These are phyloP conservation scores for Talaromyces sp. DNA, from an alignment of 2,329 filamentous ascomycete species.

Conservation along the genomic window DNA sequence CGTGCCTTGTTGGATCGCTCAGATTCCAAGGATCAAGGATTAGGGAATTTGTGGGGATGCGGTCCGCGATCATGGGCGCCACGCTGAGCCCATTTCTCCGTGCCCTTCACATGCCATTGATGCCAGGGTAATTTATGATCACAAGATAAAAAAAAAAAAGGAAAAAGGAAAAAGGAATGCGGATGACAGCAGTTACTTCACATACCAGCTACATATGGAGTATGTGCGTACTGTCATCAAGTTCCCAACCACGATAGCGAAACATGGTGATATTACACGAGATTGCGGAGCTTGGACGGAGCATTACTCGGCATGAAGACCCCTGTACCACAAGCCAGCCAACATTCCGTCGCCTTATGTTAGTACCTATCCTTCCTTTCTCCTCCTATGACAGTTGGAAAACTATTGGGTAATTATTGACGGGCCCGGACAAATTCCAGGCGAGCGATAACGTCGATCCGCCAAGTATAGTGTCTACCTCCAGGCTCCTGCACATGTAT, in stretches of 20 bases:
- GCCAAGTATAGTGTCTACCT: neutral
- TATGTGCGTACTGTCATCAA: neutral
- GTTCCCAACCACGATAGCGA: neutral
- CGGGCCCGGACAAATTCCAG: conserved; percentile 13
- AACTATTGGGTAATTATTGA: conserved; percentile 17
- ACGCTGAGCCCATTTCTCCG: conserved; percentile 11
- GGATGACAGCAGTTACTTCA: neutral
- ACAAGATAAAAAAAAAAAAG: too few relatives aligned
- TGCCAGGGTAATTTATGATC: neutral
- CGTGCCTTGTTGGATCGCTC: conserved; percentile 14
- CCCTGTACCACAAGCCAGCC: neutral
- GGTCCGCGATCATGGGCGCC: conserved; percentile 9
- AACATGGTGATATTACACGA: neutral
- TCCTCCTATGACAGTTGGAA: conserved; percentile 8
- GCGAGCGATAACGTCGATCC: conserved; percentile 15
- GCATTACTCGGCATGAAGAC: neutral
- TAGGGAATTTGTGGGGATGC: conserved; percentile 6
- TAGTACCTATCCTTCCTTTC: neutral
- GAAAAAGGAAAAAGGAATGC: neutral
- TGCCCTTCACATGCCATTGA: neutral
- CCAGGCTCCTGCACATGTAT: neutral
- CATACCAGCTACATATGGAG: neutral
- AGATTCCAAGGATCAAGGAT: conserved; percentile 13
- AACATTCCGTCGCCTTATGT: conserved; percentile 2
- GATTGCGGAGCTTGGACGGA: neutral